Conservation (phyloP, 2,329 filamentous ascomycete species). For the Trichoderma aggressivum region DNA sequence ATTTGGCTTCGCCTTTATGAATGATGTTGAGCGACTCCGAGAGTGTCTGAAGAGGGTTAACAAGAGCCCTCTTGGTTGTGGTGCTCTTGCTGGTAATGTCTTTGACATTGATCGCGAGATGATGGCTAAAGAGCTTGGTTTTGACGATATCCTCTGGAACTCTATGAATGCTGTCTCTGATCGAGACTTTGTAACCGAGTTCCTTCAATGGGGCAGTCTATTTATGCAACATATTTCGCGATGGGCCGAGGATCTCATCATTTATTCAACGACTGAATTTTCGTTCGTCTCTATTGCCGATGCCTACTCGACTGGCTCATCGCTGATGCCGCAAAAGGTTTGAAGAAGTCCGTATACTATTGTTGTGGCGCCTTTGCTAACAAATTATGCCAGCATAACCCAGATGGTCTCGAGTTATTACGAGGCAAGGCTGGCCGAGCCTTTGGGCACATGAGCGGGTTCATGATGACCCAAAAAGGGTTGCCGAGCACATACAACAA, state of each 20-base stretch:
- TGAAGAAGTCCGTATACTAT: no score
- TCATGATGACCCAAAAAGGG: constrained; percentile 51
- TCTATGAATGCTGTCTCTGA: constrained; percentile 73
- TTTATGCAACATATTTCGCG: constrained; percentile 77
- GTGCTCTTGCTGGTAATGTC: constrained; percentile 77
- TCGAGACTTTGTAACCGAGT: constrained; percentile 79
- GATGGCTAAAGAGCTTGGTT: constrained; percentile 78
- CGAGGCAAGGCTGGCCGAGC: no score
- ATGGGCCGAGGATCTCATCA: constrained; percentile 81
- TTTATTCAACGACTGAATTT: constrained; percentile 71
- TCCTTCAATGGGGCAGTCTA: constrained; percentile 73
- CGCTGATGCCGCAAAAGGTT: background rate
- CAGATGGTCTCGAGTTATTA: constrained; percentile 62
- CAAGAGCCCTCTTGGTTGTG: constrained; percentile 66
- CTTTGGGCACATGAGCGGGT: constrained; percentile 77
- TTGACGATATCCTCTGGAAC: constrained; percentile 71
- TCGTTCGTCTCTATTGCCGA: constrained; percentile 75
- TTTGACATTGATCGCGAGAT: constrained; percentile 76
- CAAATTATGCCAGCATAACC: constrained; percentile 50
- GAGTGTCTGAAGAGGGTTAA: constrained; percentile 64
- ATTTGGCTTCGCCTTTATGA: background rate
- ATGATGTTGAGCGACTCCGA: background rate
- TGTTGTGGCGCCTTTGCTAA: no score
- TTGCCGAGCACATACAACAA: constrained; percentile 60
- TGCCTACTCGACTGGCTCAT: constrained; percentile 53